Evolutionary conservation across 1,284 basidiomycete genomes (phyloP), one percentile per base, ranked within the genome.

Genomic region (Marasmius sp.): DNA sequence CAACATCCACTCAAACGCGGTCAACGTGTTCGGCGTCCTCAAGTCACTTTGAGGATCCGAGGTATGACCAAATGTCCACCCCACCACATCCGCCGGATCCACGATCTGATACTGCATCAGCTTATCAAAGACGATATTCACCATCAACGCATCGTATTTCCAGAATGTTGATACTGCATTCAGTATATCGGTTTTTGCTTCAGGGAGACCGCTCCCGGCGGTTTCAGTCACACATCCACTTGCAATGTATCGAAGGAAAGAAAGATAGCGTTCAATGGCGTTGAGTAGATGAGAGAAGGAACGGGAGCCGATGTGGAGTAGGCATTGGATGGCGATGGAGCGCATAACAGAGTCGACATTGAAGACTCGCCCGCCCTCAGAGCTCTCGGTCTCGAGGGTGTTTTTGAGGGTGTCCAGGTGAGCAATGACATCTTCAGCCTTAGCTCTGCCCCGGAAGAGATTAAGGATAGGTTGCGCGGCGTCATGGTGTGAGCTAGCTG

Each of bases 251-350:
- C 95, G 91, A 8, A 99, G 82, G 0, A 98, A 79, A 11, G 88
- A 85, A n/a, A 98, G 88, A 75, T 99, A 99, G 6, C 94, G 89
- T 74, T 99, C 97, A 64, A 98, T 94, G 7, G 96, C 95, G 74
- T 99, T 99, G 65, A 99, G 86, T 70, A 98, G 91, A 75, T 99
- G 97, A 0, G 96, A 98, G 80, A 99, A 98, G 1, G 95, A 98
- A 18, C 97, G 89, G 10, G 92, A 89, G 55, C 97, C 97, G 60
- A 98, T 92, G 70, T 92, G 87, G 7, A 98, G 84, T 1, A 99
- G 83, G 11, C 91, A 93, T 71, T 98, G 95, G 52, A 95, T 83
- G n/a, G 92, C 85, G 67, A 98, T 89, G 52, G 91, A 88, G 41
- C 92, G 87, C 49, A 92, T 80, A 52, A 90, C 75, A 2, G 81